Evolutionary conservation across 257 asterid genomes (phyloP).

Genomic region (Solanum habrochaites): DNA sequence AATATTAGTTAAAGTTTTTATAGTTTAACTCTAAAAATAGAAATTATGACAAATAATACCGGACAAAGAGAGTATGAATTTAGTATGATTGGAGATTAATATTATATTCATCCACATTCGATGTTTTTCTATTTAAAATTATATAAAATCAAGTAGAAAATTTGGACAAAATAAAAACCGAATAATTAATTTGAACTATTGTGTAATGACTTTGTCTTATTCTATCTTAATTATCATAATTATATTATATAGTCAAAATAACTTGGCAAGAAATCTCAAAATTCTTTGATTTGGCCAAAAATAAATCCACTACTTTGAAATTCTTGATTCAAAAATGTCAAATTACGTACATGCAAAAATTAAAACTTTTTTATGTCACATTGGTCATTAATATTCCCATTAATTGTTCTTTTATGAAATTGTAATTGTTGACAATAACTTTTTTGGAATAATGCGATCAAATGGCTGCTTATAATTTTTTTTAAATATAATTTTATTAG

Average conservation of each 20-base stretch:
- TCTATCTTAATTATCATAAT: not conserved
- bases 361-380: not conserved
- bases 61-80: too few relatives aligned
- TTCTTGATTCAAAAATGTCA: not conserved
- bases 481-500: too few relatives aligned
- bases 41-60: too few relatives aligned
- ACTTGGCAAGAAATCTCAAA: not conserved
- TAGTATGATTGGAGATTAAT: accelerated
- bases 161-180: not conserved
- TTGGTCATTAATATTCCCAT: not conserved
- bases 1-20: too few relatives aligned
- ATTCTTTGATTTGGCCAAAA: not conserved
- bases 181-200: not conserved
- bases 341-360: not conserved
- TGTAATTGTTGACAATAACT: not conserved
- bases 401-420: not conserved
- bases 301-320: not conserved
- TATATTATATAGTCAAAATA: not conserved
- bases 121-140: not conserved
- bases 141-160: accelerated
- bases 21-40: too few relatives aligned
- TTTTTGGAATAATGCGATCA: not conserved
- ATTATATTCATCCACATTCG: not conserved
- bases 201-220: not conserved
- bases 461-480: not conserved